Conservation (phyloP, 2,329 filamentous ascomycete genomes). For the Colletotrichum sp. region DNA sequence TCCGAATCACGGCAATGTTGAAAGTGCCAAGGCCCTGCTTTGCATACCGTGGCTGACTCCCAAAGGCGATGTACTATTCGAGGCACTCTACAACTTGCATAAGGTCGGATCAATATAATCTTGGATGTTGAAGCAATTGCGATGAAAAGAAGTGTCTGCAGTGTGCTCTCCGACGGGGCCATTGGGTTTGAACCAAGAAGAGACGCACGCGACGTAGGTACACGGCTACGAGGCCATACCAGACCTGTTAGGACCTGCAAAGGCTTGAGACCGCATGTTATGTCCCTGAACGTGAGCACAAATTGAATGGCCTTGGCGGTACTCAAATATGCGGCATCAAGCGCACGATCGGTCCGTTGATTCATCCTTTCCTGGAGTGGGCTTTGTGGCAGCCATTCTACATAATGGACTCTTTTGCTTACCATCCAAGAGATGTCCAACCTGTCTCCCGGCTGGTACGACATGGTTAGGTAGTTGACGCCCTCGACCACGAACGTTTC, state of each 20-base stretch:
- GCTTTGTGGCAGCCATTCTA: not conserved
- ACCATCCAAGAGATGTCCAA: accelerated
- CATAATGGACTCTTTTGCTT: not conserved
- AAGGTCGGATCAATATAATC: not conserved
- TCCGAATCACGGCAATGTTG: not conserved
- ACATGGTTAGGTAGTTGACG: not conserved
- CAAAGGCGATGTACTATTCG: not conserved
- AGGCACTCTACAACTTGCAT: not conserved
- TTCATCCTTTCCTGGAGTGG: not conserved
- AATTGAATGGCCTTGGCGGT: not conserved
- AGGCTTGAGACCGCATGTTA: not conserved
- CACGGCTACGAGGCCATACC: not conserved
- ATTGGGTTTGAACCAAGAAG: not conserved
- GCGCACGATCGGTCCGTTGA: not conserved
- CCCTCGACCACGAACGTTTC: not conserved
- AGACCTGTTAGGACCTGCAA: not conserved
- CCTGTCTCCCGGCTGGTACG: not conserved
- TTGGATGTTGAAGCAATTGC: not conserved
- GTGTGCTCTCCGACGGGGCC: not conserved
- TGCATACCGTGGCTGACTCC: not conserved
- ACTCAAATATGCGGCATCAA: not conserved
- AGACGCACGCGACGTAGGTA: not conserved
- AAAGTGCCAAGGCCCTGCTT: not conserved
- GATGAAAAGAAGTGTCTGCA: not conserved
- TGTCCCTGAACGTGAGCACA: not conserved